Base-by-base conservation (phyloP, 495 filamentous ascomycete species). In the Stereocaulon alpinum region DNA sequence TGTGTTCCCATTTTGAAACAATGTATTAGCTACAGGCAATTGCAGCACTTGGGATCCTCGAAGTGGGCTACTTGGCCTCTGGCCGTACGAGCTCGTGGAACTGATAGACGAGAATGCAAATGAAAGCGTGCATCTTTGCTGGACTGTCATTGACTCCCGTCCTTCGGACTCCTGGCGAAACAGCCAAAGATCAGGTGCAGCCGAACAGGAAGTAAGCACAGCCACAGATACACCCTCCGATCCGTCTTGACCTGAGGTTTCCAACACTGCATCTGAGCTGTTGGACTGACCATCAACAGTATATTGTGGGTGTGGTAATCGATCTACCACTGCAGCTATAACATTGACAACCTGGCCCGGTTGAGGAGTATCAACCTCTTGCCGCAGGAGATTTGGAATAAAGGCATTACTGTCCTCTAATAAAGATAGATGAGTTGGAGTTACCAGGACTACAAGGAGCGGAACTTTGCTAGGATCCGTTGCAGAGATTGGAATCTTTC, bases 11-110 rank as follows among this genome's bases (percentile, higher is more conserved):
- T 82, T 92, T 48, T 80, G 71, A 65, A 92, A 93, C 14, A 91
- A 65, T 0, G 88, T 93, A 64, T 89, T 88, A 58, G 88, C 85
- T 29, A 91, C 75, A 9, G 86, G 88, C 20, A 89, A 40, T 49
- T 66, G 58, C 37, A 68, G 17, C 27, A 60, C 57, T 29, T 50
- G 52, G n/a, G 47, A 22, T 22, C 43, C 44, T 14, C 41, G 20
- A 32, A 29, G 22, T 40, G 50, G 47, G 11, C 20, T 18, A 14
- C 10, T 27, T 29, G 45, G 49, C 4, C 32, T 24, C n/a, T 51
- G 43, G 30, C 37, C 1, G 5, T 59, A 18, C 7, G 6, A 6
- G 37, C 47, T n/a, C 37, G 40, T 44, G 45, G 30, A n/a, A 29
- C 6, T 40, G 24, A 24, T 30, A 40, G 53, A 41, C 24, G 56